Evolutionary conservation across 23 red algal species (phyloP).

Genomic region (Chondrus crispus): DNA sequence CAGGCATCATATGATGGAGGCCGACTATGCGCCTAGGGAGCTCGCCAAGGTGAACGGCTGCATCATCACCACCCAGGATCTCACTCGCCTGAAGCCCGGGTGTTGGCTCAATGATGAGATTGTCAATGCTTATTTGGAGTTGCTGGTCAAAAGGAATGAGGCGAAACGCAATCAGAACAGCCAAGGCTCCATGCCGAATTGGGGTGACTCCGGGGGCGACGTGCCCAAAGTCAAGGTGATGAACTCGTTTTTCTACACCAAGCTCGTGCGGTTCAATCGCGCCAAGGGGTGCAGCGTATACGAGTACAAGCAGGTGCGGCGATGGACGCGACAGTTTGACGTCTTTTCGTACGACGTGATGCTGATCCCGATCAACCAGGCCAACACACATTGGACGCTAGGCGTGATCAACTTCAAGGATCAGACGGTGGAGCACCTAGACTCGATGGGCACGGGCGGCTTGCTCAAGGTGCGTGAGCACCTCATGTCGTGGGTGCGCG

Average conservation of each 20-base stretch:
- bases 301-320: slow-evolving; percentile 76
- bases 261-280: slow-evolving; percentile 44
- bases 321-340: slow-evolving; percentile 85
- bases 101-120: slow-evolving; percentile 95
- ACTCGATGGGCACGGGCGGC: slow-evolving; percentile 72
- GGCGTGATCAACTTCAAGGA: slow-evolving; percentile 73
- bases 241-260: slow-evolving; percentile 88
- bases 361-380: slow-evolving; percentile 90
- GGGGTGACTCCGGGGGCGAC: background rate
- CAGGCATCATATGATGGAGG: background rate
- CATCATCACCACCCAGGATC: slow-evolving; percentile 54
- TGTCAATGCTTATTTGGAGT: slow-evolving; percentile 83
- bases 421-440: slow-evolving; percentile 60
- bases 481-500: slow-evolving; percentile 76
- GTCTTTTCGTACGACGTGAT: slow-evolving; percentile 75
- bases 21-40: background rate
- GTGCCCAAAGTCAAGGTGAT: slow-evolving; percentile 47
- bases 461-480: slow-evolving; percentile 49
- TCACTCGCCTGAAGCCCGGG: slow-evolving; percentile 61
- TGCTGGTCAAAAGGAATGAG: slow-evolving; percentile 56
- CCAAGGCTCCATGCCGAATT: background rate
- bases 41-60: slow-evolving; percentile 39
- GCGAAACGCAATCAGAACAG: slow-evolving; percentile 6
- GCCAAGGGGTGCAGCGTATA: slow-evolving; percentile 45
- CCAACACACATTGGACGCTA: slow-evolving; percentile 88